Base-by-base conservation (phyloP, 2,329 filamentous ascomycete species). In the Xylaria sp. region DNA sequence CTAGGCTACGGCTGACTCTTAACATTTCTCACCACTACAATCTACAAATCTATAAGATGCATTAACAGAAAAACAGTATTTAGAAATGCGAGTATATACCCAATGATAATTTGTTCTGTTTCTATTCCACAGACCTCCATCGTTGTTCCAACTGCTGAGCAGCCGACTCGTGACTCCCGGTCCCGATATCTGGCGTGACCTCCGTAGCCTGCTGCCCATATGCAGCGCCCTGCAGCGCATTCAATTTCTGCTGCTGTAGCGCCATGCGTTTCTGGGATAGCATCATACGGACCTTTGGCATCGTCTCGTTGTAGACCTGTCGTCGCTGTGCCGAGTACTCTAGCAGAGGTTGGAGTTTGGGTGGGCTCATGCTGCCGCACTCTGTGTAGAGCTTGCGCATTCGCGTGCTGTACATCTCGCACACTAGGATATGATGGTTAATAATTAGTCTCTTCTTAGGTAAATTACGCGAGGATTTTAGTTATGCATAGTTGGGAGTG, bases 391-490 rank as follows among this genome's bases (percentile, higher is more conserved):
- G 55, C 0, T 65, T 54, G 6, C 80, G 77, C 75, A 81, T 81
- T 11, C 78, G 78, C 27, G 74, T 71, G 5, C 77, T 79, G 63
- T 79, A 81, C 49, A 80, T 67, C 51, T 81, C 78, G 67, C 80
- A 81, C 72, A 81, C 54, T 57, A 15, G 3, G 11, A 15, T 5
- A 31, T 13, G 22, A 17, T n/a, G 17, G 54, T 45, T 57, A 57
- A n/a, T 31, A 3, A 45, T 9, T n/a, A 5, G 22, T 29, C 15
- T 17, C n/a, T 44, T 20, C 5, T 6, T 20, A 53, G 31, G 10
- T 13, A n/a, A 25, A 10, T 2, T n/a, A n/a, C 3, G 7, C 15
- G 2, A 27, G 11, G 44, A 27, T 25, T 47, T 5, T 27, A 47
- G 20, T 47, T 10, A 3, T 47, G 25, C 7, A 17, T 17, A 3